These are phyloP conservation scores for Dysphania ambrosioides DNA, from an alignment of 148 eudicot species.

Conservation along the genomic window DNA sequence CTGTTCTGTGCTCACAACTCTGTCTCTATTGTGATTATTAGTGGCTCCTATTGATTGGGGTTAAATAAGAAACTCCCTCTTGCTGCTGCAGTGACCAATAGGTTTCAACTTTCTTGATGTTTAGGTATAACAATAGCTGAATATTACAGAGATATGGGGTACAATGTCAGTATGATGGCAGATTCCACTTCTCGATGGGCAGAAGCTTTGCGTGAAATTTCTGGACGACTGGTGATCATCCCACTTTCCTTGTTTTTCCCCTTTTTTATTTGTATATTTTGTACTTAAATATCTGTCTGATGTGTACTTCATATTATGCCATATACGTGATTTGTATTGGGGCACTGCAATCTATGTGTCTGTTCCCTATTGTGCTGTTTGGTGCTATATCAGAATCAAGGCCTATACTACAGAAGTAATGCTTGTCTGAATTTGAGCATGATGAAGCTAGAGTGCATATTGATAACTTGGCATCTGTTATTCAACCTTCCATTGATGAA, in stretches of 20 bases:
- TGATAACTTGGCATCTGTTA: neutral
- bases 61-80: neutral
- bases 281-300: conserved; percentile 7
- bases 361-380: neutral
- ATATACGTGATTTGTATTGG: neutral
- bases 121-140: conserved; percentile 97
- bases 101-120: conserved; percentile 5
- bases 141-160: conserved; percentile 98
- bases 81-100: conserved; percentile 2
- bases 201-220: conserved; percentile 99
- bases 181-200: conserved; percentile 99
- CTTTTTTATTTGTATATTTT: neutral
- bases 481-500: neutral
- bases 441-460: too few relatives aligned
- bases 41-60: neutral
- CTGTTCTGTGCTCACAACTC: neutral
- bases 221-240: conserved; percentile 85
- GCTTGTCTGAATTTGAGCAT: neutral
- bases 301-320: neutral
- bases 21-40: neutral
- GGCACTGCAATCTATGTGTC: neutral
- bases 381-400: neutral
- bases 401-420: neutral
- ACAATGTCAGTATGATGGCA: conserved; percentile 99
- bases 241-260: too few relatives aligned